Evolutionary conservation across 2,329 filamentous ascomycete genomes (phyloP), one percentile per base, ranked within the genome.

Genomic region (Arthrocladium fulminans): DNA sequence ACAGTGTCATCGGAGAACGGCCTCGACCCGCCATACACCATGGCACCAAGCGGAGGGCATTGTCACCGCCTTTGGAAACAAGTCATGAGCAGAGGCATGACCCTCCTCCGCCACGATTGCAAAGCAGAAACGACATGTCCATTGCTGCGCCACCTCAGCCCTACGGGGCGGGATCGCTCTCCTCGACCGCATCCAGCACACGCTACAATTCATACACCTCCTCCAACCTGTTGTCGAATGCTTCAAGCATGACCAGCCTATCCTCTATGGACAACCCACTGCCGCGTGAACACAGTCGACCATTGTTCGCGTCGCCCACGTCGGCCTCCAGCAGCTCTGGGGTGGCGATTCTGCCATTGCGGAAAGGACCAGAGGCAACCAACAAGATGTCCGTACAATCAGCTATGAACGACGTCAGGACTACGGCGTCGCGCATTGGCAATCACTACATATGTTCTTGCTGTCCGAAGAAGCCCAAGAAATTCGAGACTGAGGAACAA

Each of bases 381-480:
- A 39, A 39, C 34, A 39, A 22, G 17, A 39, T 39, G 27, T 27
- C 34, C 17, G 2, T 70, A 41, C 60, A 62, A 51, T 56, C 60
- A 19, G 59, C 58, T 25, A 48, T 65, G 12, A 64, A 53, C 47
- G 55, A 62, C 8, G 59, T 63, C 12, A 67, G 67, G 51, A 54
- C 62, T 5, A 52, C 61, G 7, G 50, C 52, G 22, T 60, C 61
- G 7, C 77, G 79, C 48, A 67, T 80, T 39, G 72, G 75, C 42
- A 78, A 78, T 17, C 64, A 77, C 25, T 82, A 74, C 59, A 81
- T 95, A 68, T 97, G 89, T 68, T 88, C 95, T 61, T 97, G 90
- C 65, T 97, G 89, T 67, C 89, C 88, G 0, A 96, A 96, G 68
- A 96, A 96, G 68, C 89, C 89, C 1, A 95, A 94, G 67, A 94